These are phyloP conservation scores for Triangularia setosa DNA, from an alignment of 2,329 filamentous ascomycete genomes.

Conservation along the genomic window DNA sequence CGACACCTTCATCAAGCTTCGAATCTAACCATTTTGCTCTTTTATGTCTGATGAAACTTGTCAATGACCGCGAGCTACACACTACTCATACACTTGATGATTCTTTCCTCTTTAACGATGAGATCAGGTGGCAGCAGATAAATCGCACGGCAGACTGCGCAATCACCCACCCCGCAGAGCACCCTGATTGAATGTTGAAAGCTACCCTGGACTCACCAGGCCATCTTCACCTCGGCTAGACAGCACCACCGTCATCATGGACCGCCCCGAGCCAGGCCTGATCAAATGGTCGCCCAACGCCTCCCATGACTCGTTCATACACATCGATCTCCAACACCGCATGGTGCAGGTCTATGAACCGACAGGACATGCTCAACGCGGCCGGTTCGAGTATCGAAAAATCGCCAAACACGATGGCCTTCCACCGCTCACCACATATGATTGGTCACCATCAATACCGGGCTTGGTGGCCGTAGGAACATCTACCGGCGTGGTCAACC, in stretches of 20 bases:
- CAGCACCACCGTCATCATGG: constrained; percentile 35
- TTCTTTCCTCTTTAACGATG: neutral
- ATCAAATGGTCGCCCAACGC: constrained; percentile 64
- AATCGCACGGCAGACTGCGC: neutral
- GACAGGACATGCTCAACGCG: constrained; percentile 54
- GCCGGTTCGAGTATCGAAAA: constrained; percentile 55
- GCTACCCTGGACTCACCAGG: neutral
- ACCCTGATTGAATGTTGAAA: neutral
- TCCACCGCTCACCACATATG: constrained; percentile 60
- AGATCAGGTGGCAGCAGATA: neutral
- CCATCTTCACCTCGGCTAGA: neutral
- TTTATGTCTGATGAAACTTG: neutral
- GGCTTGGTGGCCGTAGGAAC: constrained; percentile 73
- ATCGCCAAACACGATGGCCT: constrained; percentile 59
- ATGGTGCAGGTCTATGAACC: constrained; percentile 61
- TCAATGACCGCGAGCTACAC: neutral
- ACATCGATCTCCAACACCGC: constrained; percentile 61
- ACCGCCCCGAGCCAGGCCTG: constrained; percentile 58
- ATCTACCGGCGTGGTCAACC: constrained; percentile 68
- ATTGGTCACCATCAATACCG: constrained; percentile 60
- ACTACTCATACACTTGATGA: neutral
- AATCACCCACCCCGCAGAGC: neutral
- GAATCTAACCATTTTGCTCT: neutral
- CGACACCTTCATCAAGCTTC: constrained; percentile 3
- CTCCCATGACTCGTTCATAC: constrained; percentile 56